Percentiles rank a stretch among this genome's conserved stretches.
These are phyloP conservation scores for Ulvella scutata DNA, from an alignment of 139 green algal genomes.

Conservation along the genomic window DNA sequence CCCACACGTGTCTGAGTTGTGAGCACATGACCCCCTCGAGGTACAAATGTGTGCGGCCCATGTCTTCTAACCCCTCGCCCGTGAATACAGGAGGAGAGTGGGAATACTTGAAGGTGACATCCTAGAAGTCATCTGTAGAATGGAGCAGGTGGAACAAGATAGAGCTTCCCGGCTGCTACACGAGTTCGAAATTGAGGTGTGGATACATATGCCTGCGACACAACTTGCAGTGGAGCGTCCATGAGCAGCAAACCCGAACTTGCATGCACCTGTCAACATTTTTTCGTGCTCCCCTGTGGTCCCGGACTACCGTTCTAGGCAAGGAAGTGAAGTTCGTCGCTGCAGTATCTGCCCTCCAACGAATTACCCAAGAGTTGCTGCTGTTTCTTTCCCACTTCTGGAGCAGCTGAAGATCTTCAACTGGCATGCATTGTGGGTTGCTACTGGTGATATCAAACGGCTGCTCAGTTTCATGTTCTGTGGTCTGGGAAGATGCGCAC, in stretches of 20 bases:
- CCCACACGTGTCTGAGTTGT: not conserved
- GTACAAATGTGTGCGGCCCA: not conserved
- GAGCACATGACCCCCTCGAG: not conserved
- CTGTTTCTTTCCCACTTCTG: too few species aligned
- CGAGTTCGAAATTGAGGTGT: constrained; percentile 33
- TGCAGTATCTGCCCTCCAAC: not conserved
- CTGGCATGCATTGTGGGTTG: too few species aligned
- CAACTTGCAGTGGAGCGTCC: not conserved
- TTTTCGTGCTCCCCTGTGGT: not conserved
- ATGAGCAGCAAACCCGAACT: not conserved
- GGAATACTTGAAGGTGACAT: constrained; percentile 22
- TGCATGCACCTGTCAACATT: not conserved
- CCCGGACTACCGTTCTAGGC: not conserved
- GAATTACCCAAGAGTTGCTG: too few species aligned
- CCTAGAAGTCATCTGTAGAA: constrained; percentile 32
- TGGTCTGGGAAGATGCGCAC: too few species aligned
- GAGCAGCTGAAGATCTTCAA: too few species aligned
- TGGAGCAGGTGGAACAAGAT: constrained; percentile 12
- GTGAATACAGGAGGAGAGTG: constrained; percentile 7
- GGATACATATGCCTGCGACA: not conserved
- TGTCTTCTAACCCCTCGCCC: not conserved
- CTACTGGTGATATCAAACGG: too few species aligned
- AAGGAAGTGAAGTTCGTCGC: not conserved
- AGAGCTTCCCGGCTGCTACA: constrained; percentile 18
- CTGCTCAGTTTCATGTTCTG: too few species aligned